Percentiles rank a stretch among this genome's conserved stretches.
Conservation (phyloP, 768 basidiomycete genomes). For the Phylloporus sp. region DNA sequence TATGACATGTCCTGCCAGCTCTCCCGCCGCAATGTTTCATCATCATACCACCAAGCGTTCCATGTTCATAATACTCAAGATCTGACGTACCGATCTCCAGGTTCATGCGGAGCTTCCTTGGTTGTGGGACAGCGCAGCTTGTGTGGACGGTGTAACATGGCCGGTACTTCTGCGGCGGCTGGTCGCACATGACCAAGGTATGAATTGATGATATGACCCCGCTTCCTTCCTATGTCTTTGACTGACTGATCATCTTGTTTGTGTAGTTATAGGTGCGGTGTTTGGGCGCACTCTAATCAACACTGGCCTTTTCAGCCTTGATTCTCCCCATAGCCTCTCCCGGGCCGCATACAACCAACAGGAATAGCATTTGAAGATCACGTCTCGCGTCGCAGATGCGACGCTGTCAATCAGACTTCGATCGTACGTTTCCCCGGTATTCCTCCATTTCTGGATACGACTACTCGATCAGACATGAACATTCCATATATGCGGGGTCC, state of each 20-base stretch:
- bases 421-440: not conserved
- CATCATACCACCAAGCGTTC: not conserved
- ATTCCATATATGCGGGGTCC: not conserved
- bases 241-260: not conserved
- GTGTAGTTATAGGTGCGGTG: constrained; percentile 1
- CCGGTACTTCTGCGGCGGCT: constrained; percentile 1
- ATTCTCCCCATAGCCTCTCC: not conserved
- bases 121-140: not conserved
- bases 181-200: not conserved
- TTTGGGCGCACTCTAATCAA: not conserved
- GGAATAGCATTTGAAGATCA: not conserved
- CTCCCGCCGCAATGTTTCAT: not conserved
- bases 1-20: not conserved
- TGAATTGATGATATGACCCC: not conserved
- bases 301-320: not conserved
- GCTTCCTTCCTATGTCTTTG: not conserved
- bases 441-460: not conserved
- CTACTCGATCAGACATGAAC: not conserved
- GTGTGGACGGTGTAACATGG: not conserved
- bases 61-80: not conserved
- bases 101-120: not conserved
- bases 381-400: not conserved
- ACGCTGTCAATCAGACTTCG: not conserved
- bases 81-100: not conserved
- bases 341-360: not conserved